Percentiles rank a stretch among this genome's conserved stretches.
phyloP scores from a whole-genome alignment of 495 filamentous ascomycete species.

The Sordaria brevicollis region DNA sequence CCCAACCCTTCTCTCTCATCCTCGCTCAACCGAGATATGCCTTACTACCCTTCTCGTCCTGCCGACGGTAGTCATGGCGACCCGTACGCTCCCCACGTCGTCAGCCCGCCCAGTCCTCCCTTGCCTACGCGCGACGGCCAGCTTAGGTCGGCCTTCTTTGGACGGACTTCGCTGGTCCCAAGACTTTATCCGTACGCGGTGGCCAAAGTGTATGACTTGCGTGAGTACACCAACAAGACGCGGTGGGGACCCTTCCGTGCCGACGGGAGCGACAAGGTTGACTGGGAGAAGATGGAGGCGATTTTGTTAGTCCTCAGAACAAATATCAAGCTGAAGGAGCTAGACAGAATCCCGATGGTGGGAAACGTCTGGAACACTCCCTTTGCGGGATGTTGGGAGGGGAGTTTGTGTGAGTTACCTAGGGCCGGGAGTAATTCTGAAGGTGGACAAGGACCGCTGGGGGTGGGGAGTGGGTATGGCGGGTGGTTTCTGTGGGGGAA shows the following conservation, averaged over 20 bases:
- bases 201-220: constrained; percentile 53
- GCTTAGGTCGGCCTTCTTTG: constrained; percentile 4
- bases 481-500: not conserved
- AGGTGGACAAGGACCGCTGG: not conserved
- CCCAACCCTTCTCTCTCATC: not conserved
- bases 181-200: constrained; percentile 44
- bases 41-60: too few relatives aligned
- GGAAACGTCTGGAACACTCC: constrained; percentile 38
- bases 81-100: too few relatives aligned
- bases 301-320: constrained; percentile 48
- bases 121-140: constrained; percentile 19
- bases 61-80: too few relatives aligned
- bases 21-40: not conserved
- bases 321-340: constrained; percentile 39
- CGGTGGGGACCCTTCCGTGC: constrained; percentile 53
- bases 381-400: constrained; percentile 41
- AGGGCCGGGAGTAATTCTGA: not conserved
- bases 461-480: not conserved
- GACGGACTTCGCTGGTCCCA: not conserved
- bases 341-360: constrained; percentile 32
- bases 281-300: constrained; percentile 64
- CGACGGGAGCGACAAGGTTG: constrained; percentile 41
- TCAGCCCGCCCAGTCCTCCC: constrained; percentile 10
- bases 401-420: constrained; percentile 31
- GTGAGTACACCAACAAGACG: constrained; percentile 44